These are phyloP conservation scores for Xylariaceae sp. DNA, from an alignment of 2,329 filamentous ascomycete species.

Conservation along the genomic window DNA sequence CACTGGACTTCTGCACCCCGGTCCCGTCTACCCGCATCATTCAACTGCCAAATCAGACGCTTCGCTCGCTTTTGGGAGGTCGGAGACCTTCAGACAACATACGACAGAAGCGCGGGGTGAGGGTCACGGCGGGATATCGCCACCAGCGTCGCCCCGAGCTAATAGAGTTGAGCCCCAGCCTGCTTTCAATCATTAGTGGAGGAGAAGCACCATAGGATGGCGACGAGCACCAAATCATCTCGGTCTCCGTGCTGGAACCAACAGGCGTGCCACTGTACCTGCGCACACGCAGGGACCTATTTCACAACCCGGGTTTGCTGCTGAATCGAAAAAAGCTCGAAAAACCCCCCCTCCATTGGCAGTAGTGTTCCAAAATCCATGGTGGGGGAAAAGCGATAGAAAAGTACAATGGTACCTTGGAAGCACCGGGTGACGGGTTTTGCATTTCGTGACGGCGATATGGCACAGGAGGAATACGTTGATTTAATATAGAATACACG, in stretches of 20 bases:
- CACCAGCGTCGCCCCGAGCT: slow-evolving; percentile 2
- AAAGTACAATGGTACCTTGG: slow-evolving; percentile 18
- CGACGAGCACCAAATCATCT: neutral
- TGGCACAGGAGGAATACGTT: no score
- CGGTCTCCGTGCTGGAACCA: no score
- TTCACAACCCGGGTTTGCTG: no score
- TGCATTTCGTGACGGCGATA: neutral
- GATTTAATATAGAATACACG: no score
- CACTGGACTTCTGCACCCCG: slow-evolving; percentile 24
- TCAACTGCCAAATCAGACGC: slow-evolving; percentile 13
- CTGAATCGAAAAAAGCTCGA: slow-evolving; percentile 2
- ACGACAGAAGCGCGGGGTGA: slow-evolving; percentile 16
- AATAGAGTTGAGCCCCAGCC: slow-evolving; percentile 22
- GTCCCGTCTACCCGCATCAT: slow-evolving; percentile 18
- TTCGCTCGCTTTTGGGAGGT: slow-evolving; percentile 7
- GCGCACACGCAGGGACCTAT: no score
- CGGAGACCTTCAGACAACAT: slow-evolving; percentile 18
- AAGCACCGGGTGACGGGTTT: slow-evolving; percentile 13
- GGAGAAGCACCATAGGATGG: slow-evolving; percentile 10
- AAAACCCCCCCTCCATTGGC: no score
- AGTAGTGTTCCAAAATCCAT: slow-evolving; percentile 7
- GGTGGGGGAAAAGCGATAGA: slow-evolving; percentile 8
- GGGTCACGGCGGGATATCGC: slow-evolving; percentile 10
- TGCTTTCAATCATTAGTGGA: slow-evolving; percentile 18
- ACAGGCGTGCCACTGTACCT: no score